Percentiles rank a stretch among this genome's conserved stretches.
Evolutionary conservation across 2,329 filamentous ascomycete species (phyloP).

Genomic region (Penicillium sp.): DNA sequence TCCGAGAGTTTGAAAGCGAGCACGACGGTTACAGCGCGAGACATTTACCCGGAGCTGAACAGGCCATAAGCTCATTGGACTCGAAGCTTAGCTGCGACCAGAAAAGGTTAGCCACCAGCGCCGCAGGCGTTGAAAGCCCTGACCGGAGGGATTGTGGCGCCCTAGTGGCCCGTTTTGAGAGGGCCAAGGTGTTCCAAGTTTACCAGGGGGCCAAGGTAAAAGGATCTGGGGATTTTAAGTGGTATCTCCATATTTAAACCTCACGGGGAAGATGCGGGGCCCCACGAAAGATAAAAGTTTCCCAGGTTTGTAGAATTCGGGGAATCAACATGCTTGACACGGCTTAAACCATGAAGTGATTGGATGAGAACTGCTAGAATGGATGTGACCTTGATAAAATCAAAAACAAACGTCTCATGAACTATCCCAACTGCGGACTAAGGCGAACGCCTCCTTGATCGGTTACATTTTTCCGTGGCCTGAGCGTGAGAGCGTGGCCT

Average conservation of each 20-base stretch:
- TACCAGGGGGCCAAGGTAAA: neutral
- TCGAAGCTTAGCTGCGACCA: neutral
- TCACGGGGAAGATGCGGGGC: no score
- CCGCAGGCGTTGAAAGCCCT: neutral
- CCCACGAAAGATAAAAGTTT: neutral
- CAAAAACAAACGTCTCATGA: neutral
- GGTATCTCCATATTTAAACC: neutral
- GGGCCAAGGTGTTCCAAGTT: no score
- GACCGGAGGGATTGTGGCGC: neutral
- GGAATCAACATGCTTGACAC: no score
- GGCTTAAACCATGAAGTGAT: no score
- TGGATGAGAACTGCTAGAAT: no score
- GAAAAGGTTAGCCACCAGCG: neutral
- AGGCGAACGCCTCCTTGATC: neutral
- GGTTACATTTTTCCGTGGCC: neutral
- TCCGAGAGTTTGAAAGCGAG: neutral
- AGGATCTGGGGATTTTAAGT: neutral
- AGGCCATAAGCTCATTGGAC: neutral
- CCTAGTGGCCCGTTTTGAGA: neutral
- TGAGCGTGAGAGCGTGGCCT: neutral
- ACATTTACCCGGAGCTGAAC: neutral
- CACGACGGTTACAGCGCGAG: neutral
- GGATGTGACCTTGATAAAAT: no score
- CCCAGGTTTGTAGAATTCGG: no score
- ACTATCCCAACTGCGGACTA: neutral